Evolutionary conservation across 179 eudicot species (phyloP).

Genomic region (Corrigiola litoralis): DNA sequence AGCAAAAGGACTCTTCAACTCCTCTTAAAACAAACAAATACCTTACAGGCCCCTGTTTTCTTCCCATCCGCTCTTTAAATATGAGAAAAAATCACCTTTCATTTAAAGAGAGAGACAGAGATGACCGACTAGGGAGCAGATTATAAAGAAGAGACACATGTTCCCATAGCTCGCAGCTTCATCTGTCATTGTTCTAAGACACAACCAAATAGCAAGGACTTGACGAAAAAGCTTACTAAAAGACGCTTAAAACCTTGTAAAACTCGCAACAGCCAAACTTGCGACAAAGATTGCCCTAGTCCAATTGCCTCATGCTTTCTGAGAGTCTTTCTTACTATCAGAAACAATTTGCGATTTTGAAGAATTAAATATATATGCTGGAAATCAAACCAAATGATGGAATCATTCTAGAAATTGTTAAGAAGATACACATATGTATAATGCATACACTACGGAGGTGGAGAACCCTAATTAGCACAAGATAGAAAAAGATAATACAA

Average conservation of each 20-base stretch:
- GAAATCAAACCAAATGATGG: conserved; percentile 21
- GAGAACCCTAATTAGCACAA: conserved; percentile 20
- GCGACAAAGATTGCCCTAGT: not conserved
- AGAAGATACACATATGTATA: conserved; percentile 30
- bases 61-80: no score
- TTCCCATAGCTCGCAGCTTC: not conserved
- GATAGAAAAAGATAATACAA: conserved; percentile 17
- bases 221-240: no score
- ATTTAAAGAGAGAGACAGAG: not conserved
- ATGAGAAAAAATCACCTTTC: not conserved
- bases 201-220: not conserved
- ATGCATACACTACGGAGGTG: conserved; percentile 20
- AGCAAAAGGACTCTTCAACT: no score
- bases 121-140: not conserved
- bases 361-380: conserved; percentile 22
- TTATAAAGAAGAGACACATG: not conserved
- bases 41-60: no score
- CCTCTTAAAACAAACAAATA: no score
- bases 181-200: not conserved
- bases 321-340: conserved; percentile 3
- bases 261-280: not conserved
- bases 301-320: not conserved
- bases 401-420: conserved; percentile 15
- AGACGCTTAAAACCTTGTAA: no score
- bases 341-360: conserved; percentile 7